A percentile compares a stretch with the other conserved stretches of the same genome.
Evolutionary conservation across 495 filamentous ascomycete genomes (phyloP).

Genomic region (Monascus purpureus): DNA sequence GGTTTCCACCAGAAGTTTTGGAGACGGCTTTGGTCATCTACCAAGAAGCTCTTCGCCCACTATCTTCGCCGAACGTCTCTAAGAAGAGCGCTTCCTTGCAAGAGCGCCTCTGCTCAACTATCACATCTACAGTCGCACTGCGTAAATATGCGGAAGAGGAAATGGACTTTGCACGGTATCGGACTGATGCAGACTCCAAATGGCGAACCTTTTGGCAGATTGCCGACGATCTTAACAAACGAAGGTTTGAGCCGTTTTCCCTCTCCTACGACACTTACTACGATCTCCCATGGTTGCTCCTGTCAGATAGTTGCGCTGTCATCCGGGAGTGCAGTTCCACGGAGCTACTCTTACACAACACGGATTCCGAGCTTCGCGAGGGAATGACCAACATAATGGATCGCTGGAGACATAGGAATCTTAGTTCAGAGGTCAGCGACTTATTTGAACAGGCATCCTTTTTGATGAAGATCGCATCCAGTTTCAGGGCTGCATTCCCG

Average conservation of each 20-base stretch:
- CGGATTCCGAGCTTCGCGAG: conserved; percentile 15
- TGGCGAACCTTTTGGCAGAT: conserved; percentile 86
- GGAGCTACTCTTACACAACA: conserved; percentile 47
- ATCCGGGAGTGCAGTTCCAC: conserved; percentile 66
- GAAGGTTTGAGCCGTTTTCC: conserved; percentile 63
- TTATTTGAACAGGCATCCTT: conserved; percentile 25
- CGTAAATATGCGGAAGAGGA: conserved; percentile 43
- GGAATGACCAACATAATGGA: conserved; percentile 24
- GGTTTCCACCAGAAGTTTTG: conserved; percentile 61
- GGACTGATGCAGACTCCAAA: conserved; percentile 57
- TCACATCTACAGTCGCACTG: conserved; percentile 49
- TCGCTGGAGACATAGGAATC: conserved; percentile 30
- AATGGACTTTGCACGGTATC: conserved; percentile 61
- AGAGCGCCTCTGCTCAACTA: conserved; percentile 54
- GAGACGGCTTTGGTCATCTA: conserved; percentile 71
- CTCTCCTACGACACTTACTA: conserved; percentile 56
- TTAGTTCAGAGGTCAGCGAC: conserved; percentile 23
- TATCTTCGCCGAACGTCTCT: conserved; percentile 19
- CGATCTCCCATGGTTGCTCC: conserved; percentile 68
- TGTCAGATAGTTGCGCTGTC: conserved; percentile 62
- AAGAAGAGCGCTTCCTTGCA: conserved; percentile 40
- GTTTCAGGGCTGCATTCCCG: conserved; percentile 44
- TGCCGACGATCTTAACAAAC: conserved; percentile 70
- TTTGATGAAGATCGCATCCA: conserved; percentile 44
- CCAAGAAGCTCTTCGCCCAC: conserved; percentile 39